These are phyloP conservation scores for Globisporangium splendens DNA, from an alignment of 352 stramenopile species.

Conservation along the genomic window DNA sequence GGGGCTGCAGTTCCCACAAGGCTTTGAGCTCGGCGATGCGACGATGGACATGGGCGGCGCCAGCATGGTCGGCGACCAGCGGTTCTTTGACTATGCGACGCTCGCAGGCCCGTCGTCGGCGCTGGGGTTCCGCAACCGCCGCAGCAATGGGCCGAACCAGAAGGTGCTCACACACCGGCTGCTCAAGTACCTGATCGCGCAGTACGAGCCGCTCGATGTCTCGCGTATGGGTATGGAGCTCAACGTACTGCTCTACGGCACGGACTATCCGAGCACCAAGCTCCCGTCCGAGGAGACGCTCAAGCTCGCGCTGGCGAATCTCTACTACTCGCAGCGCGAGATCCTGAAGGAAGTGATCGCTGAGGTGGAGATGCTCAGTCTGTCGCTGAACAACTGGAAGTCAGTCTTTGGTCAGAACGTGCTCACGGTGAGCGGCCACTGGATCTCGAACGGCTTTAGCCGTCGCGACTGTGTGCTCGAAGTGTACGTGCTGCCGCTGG, in stretches of 20 bases:
- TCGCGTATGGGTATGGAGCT: slow-evolving; percentile 65
- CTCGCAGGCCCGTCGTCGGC: slow-evolving; percentile 5
- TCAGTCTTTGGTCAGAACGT: slow-evolving; percentile 76
- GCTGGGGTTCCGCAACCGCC: slow-evolving; percentile 11
- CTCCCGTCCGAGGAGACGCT: slow-evolving; percentile 65
- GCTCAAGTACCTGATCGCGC: slow-evolving; percentile 72
- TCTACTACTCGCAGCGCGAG: slow-evolving; percentile 80
- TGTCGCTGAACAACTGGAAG: slow-evolving; percentile 82
- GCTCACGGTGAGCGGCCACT: slow-evolving; percentile 74
- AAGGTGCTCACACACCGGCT: slow-evolving; percentile 69
- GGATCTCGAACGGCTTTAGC: slow-evolving; percentile 72
- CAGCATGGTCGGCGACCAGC: slow-evolving; percentile 19
- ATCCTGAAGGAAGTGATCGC: slow-evolving; percentile 78
- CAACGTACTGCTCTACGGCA: slow-evolving; percentile 51
- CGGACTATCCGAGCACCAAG: slow-evolving; percentile 31
- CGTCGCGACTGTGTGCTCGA: slow-evolving; percentile 75
- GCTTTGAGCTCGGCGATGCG: slow-evolving; percentile 48
- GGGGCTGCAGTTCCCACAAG: slow-evolving; percentile 48
- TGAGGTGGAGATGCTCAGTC: slow-evolving; percentile 65
- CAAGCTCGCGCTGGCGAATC: slow-evolving; percentile 64
- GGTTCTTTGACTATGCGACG: slow-evolving; percentile 52
- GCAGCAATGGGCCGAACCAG: slow-evolving; percentile 30
- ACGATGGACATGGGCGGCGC: slow-evolving; percentile 39
- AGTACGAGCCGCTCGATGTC: slow-evolving; percentile 73
- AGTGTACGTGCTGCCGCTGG: slow-evolving; percentile 69